phyloP scores from a whole-genome alignment of 192 early-diverging fungal genomes.

The Lunasporangiospora selenospora region DNA sequence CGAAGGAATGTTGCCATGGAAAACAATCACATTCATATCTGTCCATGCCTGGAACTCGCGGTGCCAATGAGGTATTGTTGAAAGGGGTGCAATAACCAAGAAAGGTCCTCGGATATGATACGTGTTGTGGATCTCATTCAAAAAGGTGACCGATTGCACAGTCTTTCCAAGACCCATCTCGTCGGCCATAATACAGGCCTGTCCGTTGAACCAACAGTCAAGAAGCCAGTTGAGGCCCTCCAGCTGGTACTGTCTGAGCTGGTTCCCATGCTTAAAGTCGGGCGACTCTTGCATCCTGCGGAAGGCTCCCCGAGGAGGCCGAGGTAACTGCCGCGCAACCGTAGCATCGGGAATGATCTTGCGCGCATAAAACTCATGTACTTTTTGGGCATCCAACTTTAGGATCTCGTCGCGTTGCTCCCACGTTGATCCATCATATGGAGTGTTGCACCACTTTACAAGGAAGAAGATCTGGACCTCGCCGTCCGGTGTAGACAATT shows the following conservation, averaged over 20 bases:
- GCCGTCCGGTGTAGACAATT: conserved; percentile 59
- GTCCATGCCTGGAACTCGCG: conserved; percentile 45
- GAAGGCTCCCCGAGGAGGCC: conserved; percentile 57
- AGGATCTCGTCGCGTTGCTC: conserved; percentile 60
- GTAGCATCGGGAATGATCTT: conserved; percentile 64
- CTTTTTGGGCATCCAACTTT: conserved; percentile 66
- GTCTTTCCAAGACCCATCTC: conserved; percentile 96
- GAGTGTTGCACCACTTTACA: conserved; percentile 76
- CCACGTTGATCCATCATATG: conserved; percentile 81
- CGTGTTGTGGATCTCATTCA: conserved; percentile 69
- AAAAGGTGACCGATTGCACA: conserved; percentile 78
- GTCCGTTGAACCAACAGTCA: conserved; percentile 78
- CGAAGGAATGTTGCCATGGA: conserved; percentile 71
- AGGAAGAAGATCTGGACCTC: conserved; percentile 69
- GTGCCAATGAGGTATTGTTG: conserved; percentile 76
- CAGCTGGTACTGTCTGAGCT: conserved; percentile 77
- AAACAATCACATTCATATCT: conserved; percentile 45
- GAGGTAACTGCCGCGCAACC: conserved; percentile 43
- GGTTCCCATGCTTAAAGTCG: conserved; percentile 73
- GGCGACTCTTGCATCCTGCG: conserved; percentile 69
- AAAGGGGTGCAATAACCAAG: conserved; percentile 68
- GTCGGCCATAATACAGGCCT: conserved; percentile 99
- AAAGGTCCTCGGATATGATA: conserved; percentile 77
- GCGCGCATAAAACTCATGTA: conserved; percentile 70
- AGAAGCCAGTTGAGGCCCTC: conserved; percentile 87